Conservation (phyloP, 768 basidiomycete genomes). For the Termitomyces eurrhizus region DNA sequence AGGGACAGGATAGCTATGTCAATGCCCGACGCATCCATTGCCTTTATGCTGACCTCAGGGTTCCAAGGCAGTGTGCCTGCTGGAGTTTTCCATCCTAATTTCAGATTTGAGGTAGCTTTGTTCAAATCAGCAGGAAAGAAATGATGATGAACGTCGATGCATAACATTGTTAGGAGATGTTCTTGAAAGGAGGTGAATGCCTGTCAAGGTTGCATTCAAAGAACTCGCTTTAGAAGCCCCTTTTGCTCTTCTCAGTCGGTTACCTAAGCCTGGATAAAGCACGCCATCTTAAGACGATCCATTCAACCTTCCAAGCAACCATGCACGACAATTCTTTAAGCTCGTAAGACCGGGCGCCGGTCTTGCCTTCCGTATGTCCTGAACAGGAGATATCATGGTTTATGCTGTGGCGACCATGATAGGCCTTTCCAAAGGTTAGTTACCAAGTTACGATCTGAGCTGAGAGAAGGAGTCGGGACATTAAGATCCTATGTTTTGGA, state of each 20-base stretch:
- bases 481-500: no score
- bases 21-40: constrained; percentile 58
- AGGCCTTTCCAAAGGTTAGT: background rate
- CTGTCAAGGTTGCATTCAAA: no score
- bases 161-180: constrained; percentile 7
- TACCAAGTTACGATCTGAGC: background rate
- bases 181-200: background rate
- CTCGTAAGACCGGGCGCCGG: background rate
- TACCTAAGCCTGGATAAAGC: background rate
- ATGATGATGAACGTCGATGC: constrained; percentile 78
- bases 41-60: constrained; percentile 50
- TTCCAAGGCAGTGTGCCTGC: constrained; percentile 64
- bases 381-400: no score
- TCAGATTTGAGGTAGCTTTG: constrained; percentile 40
- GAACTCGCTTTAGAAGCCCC: no score
- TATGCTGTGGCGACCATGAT: no score
- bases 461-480: background rate
- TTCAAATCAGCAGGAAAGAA: constrained; percentile 54
- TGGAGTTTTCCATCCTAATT: constrained; percentile 61
- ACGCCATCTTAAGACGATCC: background rate
- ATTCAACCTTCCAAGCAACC: background rate
- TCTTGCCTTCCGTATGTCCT: background rate
- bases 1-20: constrained; percentile 64
- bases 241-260: background rate
- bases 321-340: background rate